Percentiles rank a stretch among this genome's conserved stretches.
These are phyloP conservation scores for Annulohypoxylon truncatum DNA, from an alignment of 2,329 filamentous ascomycete genomes.

Conservation along the genomic window DNA sequence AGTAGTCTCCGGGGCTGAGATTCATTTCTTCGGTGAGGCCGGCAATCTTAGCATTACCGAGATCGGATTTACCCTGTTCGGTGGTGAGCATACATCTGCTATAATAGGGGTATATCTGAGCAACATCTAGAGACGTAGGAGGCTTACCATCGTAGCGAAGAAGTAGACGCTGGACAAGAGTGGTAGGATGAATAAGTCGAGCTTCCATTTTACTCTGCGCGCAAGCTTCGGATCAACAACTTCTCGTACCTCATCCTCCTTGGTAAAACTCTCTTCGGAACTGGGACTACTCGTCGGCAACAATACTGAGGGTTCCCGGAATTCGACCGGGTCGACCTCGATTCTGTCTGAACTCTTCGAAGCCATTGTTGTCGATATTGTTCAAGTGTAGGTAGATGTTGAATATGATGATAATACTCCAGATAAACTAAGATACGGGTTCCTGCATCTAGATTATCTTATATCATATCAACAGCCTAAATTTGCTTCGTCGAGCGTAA, in stretches of 20 bases:
- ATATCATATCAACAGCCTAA: slow-evolving; percentile 16
- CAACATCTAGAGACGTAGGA: not conserved
- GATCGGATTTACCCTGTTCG: slow-evolving; percentile 43
- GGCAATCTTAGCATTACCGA: slow-evolving; percentile 45
- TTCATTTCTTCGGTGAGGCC: slow-evolving; percentile 40
- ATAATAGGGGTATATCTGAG: not conserved
- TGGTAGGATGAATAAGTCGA: slow-evolving; percentile 44
- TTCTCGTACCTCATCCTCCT: slow-evolving; percentile 26
- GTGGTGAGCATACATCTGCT: slow-evolving; percentile 21
- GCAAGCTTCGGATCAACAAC: slow-evolving; percentile 35
- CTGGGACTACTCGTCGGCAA: slow-evolving; percentile 7
- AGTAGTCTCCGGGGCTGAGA: slow-evolving; percentile 37
- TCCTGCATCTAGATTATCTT: slow-evolving; percentile 17
- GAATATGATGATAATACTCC: slow-evolving; percentile 3
- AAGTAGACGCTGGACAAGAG: slow-evolving; percentile 43
- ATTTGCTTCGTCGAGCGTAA: slow-evolving; percentile 21
- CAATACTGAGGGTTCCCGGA: slow-evolving; percentile 23
- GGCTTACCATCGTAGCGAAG: slow-evolving; percentile 42
- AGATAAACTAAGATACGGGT: slow-evolving; percentile 9
- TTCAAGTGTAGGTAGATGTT: not conserved
- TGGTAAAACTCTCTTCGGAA: slow-evolving; percentile 15
- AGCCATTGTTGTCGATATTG: slow-evolving; percentile 22
- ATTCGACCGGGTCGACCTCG: slow-evolving; percentile 23
- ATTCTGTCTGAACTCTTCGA: slow-evolving; percentile 21
- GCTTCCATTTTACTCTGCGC: slow-evolving; percentile 41